phyloP scores from a whole-genome alignment of 495 filamentous ascomycete species.

The Aspergillus cavernicola region DNA sequence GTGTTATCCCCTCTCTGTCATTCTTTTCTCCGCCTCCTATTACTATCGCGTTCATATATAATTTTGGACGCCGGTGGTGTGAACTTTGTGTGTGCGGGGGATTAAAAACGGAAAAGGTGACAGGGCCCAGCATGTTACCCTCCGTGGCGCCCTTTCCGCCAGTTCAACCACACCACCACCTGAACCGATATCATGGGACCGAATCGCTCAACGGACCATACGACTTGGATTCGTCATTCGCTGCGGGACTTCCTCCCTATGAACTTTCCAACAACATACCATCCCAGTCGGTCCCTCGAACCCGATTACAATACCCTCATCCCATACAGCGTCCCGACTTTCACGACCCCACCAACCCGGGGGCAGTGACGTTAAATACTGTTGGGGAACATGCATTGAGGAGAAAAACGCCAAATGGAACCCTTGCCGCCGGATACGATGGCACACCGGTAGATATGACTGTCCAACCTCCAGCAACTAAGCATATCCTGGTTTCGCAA shows the following conservation, averaged over 20 bases:
- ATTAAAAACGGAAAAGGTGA: conserved; percentile 9
- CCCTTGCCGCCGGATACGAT: conserved; percentile 90
- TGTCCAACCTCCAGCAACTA: conserved; percentile 71
- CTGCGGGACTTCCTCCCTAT: conserved; percentile 21
- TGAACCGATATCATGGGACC: conserved; percentile 31
- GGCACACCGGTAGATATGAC: conserved; percentile 73
- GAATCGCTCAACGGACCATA: conserved; percentile 30
- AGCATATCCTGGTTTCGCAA: conserved; percentile 85
- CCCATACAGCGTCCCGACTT: conserved; percentile 38
- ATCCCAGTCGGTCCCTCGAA: conserved; percentile 28
- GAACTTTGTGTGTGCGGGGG: not conserved
- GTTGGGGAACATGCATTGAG: conserved; percentile 73
- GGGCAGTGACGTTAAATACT: conserved; percentile 21
- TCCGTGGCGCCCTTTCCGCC: conserved; percentile 43
- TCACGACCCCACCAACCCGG: conserved; percentile 24
- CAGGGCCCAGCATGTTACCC: conserved; percentile 39
- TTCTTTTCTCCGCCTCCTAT: conserved; percentile 5
- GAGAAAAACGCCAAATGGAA: conserved; percentile 92
- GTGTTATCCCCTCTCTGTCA: not conserved
- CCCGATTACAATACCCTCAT: conserved; percentile 41
- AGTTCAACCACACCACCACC: conserved; percentile 46
- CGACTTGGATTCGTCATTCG: conserved; percentile 29
- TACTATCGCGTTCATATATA: not conserved
- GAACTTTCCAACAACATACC: conserved; percentile 26
- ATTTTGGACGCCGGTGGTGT: not conserved